These are phyloP conservation scores for Castanopsis chinensis DNA, from an alignment of 306 rosid species.

Conservation along the genomic window DNA sequence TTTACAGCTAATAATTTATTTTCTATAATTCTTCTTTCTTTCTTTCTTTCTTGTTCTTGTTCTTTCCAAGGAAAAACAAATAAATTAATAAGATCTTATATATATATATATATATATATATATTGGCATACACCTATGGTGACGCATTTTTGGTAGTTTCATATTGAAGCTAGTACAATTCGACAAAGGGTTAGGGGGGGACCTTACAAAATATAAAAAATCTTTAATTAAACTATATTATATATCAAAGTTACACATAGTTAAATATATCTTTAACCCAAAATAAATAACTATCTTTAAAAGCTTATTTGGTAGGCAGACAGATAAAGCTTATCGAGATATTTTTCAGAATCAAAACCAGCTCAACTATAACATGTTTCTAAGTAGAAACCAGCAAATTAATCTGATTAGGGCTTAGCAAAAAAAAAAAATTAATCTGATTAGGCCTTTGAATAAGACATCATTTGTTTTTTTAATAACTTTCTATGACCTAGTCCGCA, in stretches of 20 bases:
- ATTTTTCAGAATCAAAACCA: conserved; percentile 13
- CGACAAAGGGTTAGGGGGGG: background rate
- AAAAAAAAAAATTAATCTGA: too few relatives aligned
- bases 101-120: too few relatives aligned
- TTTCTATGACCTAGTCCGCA: background rate
- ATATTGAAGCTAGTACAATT: background rate
- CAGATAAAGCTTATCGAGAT: background rate
- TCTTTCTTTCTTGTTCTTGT: background rate
- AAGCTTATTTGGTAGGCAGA: conserved; percentile 7
- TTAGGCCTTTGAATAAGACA: conserved; percentile 18
- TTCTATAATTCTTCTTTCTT: background rate
- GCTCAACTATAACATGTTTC: conserved; percentile 9
- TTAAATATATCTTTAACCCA: background rate
- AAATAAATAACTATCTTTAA: background rate
- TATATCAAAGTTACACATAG: background rate
- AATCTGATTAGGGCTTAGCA: conserved; percentile 23
- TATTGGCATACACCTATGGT: too few relatives aligned
- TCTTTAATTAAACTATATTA: background rate
- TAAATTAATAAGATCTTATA: background rate
- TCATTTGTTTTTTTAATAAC: background rate
- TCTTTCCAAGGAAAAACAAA: background rate
- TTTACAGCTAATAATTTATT: conserved; percentile 46
- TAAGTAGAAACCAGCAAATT: conserved; percentile 29
- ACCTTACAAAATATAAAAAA: background rate
- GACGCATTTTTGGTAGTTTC: too few relatives aligned